Base-by-base conservation (phyloP, 257 asterid genomes). In the Fraxinus anomala region DNA sequence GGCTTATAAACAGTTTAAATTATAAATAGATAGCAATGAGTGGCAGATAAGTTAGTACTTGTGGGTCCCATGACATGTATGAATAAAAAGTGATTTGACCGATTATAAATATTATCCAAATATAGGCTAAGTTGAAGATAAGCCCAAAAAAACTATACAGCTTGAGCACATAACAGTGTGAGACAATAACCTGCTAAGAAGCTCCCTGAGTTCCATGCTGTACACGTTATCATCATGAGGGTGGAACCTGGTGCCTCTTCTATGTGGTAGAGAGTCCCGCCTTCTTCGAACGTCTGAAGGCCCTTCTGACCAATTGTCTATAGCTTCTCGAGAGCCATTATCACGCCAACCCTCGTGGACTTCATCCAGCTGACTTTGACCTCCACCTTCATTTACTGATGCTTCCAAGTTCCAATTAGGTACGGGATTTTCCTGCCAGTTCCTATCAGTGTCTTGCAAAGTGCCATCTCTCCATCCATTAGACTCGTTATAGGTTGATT, bases 151-250 rank as follows among this genome's bases (percentile, higher is more conserved):
- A 51, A 17, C 26, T 13, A 61, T 70, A 24, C 73, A 74, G 37
- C 70, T 23, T 74, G 73, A 77, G 11, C 40, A 70, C 23, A 73
- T 26, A 75, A 31, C 66, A 16, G 5, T 42, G 72, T 37, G 28
- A 82, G 78, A 75, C 66, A 80, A 59, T 61, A 70, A 96, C 99
- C 99, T 92, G 97, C 97, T 89, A 72, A 93, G 84, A 51, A 95
- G 93, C 87, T 95, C 99, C 86, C 99, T 90, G 82, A 95, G 99
- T 85, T 95, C 99, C 93, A 95, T 90, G 83, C 97, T 91, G 86
- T 95, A 93, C 75, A 95, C 98, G 81, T 89, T 93, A 77, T 95
- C 98, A 65, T 95, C 99, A 73, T 91, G 97, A 24, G 96, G 96
- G 80, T 91, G 96, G 84, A 93, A 95, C 87, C 98, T 86, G 82